Evolutionary conservation across 2,329 filamentous ascomycete genomes (phyloP).

Genomic region (Aspergillus sclerotialis): DNA sequence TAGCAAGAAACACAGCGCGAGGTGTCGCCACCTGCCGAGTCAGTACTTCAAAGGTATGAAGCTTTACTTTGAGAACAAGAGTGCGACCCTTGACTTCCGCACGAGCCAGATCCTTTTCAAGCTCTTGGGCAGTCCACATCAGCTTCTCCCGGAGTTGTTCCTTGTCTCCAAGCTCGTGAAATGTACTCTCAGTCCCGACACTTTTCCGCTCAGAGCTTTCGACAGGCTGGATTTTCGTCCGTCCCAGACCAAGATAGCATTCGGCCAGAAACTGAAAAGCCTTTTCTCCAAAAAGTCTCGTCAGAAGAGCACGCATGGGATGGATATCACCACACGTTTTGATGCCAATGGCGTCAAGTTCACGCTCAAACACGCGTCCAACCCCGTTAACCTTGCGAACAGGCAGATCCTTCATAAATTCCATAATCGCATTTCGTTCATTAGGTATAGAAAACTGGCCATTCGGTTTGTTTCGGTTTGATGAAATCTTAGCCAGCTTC

Average conservation of each 20-base stretch:
- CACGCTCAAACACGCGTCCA: conserved; percentile 87
- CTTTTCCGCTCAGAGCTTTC: conserved; percentile 90
- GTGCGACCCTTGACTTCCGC: conserved; percentile 87
- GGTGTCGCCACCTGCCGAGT: conserved; percentile 73
- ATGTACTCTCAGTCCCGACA: conserved; percentile 89
- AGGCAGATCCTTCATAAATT: conserved; percentile 76
- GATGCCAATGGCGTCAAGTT: conserved; percentile 79
- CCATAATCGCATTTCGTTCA: conserved; percentile 67
- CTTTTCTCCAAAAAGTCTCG: conserved; percentile 82
- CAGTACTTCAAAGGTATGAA: conserved; percentile 88
- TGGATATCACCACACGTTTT: conserved; percentile 87
- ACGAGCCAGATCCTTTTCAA: conserved; percentile 75
- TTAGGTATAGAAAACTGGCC: conserved; percentile 74
- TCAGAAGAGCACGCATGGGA: conserved; percentile 62
- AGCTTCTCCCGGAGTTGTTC: conserved; percentile 68
- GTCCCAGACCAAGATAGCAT: conserved; percentile 77
- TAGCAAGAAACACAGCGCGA: conserved; percentile 62
- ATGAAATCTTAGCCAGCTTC: conserved; percentile 89
- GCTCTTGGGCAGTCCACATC: conserved; percentile 69
- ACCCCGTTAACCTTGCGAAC: conserved; percentile 91
- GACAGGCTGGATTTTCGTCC: conserved; percentile 76
- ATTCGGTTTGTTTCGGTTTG: conserved; percentile 93
- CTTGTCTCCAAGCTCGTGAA: conserved; percentile 68
- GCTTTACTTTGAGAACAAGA: conserved; percentile 82
- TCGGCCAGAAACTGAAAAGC: conserved; percentile 78